Evolutionary conservation across 495 filamentous ascomycete genomes (phyloP), one percentile per base, ranked within the genome.

Genomic region (Lepidopterella palustris): DNA sequence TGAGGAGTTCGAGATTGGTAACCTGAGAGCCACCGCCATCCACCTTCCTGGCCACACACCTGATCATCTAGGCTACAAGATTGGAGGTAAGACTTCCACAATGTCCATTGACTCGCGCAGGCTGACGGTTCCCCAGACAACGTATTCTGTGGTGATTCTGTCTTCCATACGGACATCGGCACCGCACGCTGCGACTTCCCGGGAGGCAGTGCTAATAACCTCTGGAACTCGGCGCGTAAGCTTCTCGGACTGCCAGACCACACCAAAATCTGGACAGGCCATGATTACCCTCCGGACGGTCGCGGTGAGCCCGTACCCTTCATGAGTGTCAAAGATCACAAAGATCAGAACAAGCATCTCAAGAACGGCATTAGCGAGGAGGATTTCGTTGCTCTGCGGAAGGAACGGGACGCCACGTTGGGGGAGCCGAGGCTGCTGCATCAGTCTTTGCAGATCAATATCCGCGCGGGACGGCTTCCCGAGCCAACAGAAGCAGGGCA

Each of bases 31-130:
- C 0, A 74, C 60, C 20, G 79, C 74, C 0, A 61, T 83, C 0
- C 80, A 84, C 67, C 71, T 86, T 1, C 82, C 83, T 0, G 83
- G 82, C 0, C 83, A 86, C 61, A 86, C 82, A 2, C 81, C 81
- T 0, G 83, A 86, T 60, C 82, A 84, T 63, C 57, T 85, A n/a
- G 83, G 83, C 0, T 86, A 85, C 62, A 59, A 69, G 25, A 76
- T 85, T 57, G 82, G 81, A n/a, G n/a, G n/a, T n/a, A n/a, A n/a
- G n/a, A n/a, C n/a, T n/a, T n/a, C n/a, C n/a, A n/a, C n/a, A n/a
- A n/a, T n/a, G n/a, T n/a, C n/a, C n/a, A n/a, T n/a, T n/a, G n/a
- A n/a, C n/a, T n/a, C n/a, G n/a, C n/a, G n/a, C n/a, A n/a, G n/a
- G n/a, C n/a, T n/a, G n/a, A n/a, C n/a, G n/a, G n/a, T n/a, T n/a